phyloP scores from a whole-genome alignment of 768 basidiomycete genomes.

The Amylocystis lapponica region DNA sequence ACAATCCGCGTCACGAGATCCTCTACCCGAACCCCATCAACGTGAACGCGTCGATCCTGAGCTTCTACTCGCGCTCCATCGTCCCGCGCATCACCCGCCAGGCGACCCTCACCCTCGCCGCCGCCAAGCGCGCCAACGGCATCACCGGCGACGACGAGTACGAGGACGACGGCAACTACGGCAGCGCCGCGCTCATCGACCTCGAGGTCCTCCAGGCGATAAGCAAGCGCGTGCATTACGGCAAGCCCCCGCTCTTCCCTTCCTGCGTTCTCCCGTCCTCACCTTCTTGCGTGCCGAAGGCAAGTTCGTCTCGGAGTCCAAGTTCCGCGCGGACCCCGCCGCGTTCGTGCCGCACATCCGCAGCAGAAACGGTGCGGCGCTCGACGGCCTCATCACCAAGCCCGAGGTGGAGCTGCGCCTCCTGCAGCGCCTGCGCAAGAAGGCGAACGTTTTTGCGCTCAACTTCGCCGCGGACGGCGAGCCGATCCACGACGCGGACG shows the following conservation, averaged over 20 bases:
- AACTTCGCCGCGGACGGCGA: constrained; percentile 73
- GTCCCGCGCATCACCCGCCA: constrained; percentile 83
- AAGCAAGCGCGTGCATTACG: constrained; percentile 96
- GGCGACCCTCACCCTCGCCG: constrained; percentile 62
- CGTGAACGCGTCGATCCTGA: constrained; percentile 79
- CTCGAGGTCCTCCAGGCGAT: constrained; percentile 97
- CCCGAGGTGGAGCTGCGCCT: constrained; percentile 90
- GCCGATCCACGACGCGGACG: constrained; percentile 32
- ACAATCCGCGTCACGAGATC: constrained; percentile 68
- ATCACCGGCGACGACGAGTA: constrained; percentile 62
- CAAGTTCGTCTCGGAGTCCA: constrained; percentile 98
- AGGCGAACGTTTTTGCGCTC: constrained; percentile 70
- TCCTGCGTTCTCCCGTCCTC: background rate
- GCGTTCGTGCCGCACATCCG: constrained; percentile 92
- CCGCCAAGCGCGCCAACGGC: constrained; percentile 60
- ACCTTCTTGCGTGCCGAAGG: constrained; percentile 41
- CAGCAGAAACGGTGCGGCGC: constrained; percentile 64
- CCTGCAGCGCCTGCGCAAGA: constrained; percentile 78
- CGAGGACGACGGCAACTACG: constrained; percentile 97
- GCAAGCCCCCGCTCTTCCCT: constrained; percentile 35
- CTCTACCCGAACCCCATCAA: constrained; percentile 79
- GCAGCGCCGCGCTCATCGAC: constrained; percentile 90
- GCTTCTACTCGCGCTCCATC: constrained; percentile 84
- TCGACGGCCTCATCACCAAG: constrained; percentile 92
- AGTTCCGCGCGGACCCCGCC: constrained; percentile 82